Evolutionary conservation across 352 stramenopile genomes (phyloP).

Genomic region (Pythium apleroticum): DNA sequence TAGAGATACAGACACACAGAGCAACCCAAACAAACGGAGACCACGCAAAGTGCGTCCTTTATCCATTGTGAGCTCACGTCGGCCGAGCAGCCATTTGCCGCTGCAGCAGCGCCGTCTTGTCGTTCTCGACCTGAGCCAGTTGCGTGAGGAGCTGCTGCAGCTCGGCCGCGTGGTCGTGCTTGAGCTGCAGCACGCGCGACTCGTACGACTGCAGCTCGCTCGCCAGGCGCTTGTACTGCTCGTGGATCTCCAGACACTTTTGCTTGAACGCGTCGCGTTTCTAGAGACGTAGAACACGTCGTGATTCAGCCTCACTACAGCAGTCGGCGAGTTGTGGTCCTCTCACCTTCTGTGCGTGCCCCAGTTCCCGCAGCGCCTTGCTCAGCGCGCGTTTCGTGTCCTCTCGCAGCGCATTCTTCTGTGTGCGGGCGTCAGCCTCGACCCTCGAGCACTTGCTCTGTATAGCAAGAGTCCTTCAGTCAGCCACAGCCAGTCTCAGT

Average conservation of each 20-base stretch:
- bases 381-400: constrained; percentile 53
- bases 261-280: constrained; percentile 83
- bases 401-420: constrained; percentile 44
- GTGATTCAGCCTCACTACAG: background rate
- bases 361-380: constrained; percentile 62
- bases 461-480: background rate
- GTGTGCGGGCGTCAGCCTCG: constrained; percentile 38
- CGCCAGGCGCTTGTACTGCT: constrained; percentile 59
- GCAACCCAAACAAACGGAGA: background rate
- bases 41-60: background rate
- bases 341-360: constrained; percentile 60
- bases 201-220: constrained; percentile 46
- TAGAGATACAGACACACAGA: constrained; percentile 8
- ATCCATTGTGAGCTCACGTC: constrained; percentile 1
- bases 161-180: constrained; percentile 55
- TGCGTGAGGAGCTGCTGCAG: constrained; percentile 68
- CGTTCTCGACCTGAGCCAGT: constrained; percentile 60
- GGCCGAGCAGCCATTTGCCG: constrained; percentile 21
- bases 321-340: background rate
- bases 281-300: constrained; percentile 22
- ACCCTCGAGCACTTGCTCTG: constrained; percentile 49
- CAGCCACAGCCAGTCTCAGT: too few relatives aligned
- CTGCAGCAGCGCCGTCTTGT: constrained; percentile 68
- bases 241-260: constrained; percentile 80
- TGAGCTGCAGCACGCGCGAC: constrained; percentile 47